Conservation (phyloP, 257 asterid genomes). For the Solanum verrucosum region DNA sequence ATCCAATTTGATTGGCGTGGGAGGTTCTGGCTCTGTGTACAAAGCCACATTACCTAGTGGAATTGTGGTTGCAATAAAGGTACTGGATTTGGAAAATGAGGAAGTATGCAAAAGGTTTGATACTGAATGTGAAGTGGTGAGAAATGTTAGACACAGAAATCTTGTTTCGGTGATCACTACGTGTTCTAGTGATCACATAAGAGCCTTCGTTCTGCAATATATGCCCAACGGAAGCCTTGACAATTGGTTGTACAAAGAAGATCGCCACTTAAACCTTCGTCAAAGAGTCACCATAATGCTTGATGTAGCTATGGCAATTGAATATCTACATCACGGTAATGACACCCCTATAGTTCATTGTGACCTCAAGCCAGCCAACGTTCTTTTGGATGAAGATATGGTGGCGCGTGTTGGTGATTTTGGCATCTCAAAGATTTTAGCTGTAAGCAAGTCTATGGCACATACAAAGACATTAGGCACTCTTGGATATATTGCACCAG, state of each 20-base stretch:
- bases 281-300: conserved; percentile 17
- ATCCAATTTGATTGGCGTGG: conserved; percentile 21
- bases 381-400: conserved; percentile 24
- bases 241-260: conserved; percentile 15
- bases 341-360: conserved; percentile 22
- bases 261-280: not conserved
- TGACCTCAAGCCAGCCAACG: conserved; percentile 27
- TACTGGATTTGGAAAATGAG: conserved; percentile 14
- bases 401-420: conserved; percentile 9
- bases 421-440: conserved; percentile 27
- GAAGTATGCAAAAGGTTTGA: conserved; percentile 15
- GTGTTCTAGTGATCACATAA: conserved; percentile 9
- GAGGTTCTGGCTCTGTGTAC: conserved; percentile 29
- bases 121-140: conserved; percentile 22
- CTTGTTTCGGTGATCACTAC: conserved; percentile 24
- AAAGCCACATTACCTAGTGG: conserved; percentile 13
- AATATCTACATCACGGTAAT: conserved; percentile 27
- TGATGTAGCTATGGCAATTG: conserved; percentile 28
- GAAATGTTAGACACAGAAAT: conserved; percentile 19
- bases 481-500: conserved; percentile 37
- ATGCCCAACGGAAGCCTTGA: conserved; percentile 34
- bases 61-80: conserved; percentile 19
- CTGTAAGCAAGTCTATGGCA: not conserved
- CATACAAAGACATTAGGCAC: conserved; percentile 28
- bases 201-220: conserved; percentile 23